phyloP scores from a whole-genome alignment of 192 early-diverging fungal genomes.

The Fimicolochytrium jonesii region DNA sequence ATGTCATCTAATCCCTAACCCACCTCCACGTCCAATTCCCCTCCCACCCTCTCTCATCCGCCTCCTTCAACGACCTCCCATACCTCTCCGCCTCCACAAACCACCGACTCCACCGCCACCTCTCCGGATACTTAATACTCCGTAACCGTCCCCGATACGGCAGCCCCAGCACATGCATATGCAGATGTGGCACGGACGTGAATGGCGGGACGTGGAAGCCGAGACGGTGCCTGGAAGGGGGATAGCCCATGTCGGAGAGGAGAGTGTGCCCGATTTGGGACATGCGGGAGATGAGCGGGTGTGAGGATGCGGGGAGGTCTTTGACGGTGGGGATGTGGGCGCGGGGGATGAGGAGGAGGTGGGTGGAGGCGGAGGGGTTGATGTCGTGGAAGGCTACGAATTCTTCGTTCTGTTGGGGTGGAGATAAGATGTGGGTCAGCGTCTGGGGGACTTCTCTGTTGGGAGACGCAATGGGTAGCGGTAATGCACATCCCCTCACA shows the following conservation, averaged over 20 bases:
- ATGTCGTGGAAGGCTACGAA: constrained; percentile 42
- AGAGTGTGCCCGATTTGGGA: neutral
- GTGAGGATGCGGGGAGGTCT: neutral
- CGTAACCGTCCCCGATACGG: constrained; percentile 43
- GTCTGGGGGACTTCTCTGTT: no score
- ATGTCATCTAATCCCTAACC: neutral
- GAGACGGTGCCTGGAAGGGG: constrained; percentile 24
- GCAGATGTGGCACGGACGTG: constrained; percentile 63
- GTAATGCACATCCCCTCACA: no score
- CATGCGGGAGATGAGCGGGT: constrained; percentile 8
- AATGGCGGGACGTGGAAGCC: constrained; percentile 75
- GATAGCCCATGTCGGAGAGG: constrained; percentile 5
- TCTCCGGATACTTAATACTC: constrained; percentile 29
- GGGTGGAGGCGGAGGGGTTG: constrained; percentile 27
- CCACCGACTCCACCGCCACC: constrained; percentile 28
- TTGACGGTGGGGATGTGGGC: constrained; percentile 25
- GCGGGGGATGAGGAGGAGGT: constrained; percentile 37
- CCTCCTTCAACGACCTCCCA: constrained; percentile 10
- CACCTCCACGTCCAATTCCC: constrained; percentile 24
- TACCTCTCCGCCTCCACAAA: constrained; percentile 18
- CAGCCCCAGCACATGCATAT: constrained; percentile 59
- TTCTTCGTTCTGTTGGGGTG: constrained; percentile 19
- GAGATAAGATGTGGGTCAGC: no score
- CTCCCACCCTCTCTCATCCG: constrained; percentile 12
- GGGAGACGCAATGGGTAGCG: no score